These are phyloP conservation scores for Beauveria sp. DNA, from an alignment of 2,329 filamentous ascomycete genomes.

Conservation along the genomic window DNA sequence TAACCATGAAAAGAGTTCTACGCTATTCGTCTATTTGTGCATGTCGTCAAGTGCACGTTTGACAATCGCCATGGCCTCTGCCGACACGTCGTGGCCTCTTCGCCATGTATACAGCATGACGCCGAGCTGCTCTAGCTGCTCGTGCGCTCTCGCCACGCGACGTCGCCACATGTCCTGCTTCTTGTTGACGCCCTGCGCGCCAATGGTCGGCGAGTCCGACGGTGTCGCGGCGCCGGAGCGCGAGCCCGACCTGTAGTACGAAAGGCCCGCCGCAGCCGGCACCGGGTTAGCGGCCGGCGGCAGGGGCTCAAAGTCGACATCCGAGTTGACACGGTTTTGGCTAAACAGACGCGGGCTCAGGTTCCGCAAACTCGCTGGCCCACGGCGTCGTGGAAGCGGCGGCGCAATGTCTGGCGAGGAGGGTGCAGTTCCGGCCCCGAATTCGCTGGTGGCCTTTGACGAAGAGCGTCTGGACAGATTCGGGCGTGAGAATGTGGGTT, in stretches of 20 bases:
- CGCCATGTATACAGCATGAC: conserved; percentile 68
- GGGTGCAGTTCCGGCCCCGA: conserved; percentile 6
- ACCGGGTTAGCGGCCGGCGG: conserved; percentile 22
- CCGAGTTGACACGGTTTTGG: conserved; percentile 30
- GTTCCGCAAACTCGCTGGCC: conserved; percentile 26
- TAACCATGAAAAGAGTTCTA: background rate
- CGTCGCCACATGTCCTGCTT: conserved; percentile 66
- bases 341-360: conserved; percentile 24
- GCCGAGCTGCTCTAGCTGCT: conserved; percentile 53
- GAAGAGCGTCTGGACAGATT: conserved; percentile 5
- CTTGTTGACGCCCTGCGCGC: conserved; percentile 45
- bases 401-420: conserved; percentile 26
- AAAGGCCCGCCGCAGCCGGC: conserved; percentile 16
- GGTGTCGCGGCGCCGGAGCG: conserved; percentile 25
- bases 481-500: background rate
- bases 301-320: conserved; percentile 34
- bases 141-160: conserved; percentile 57
- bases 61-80: conserved; percentile 58
- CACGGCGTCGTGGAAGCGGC: conserved; percentile 39
- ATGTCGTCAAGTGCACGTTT: conserved; percentile 43
- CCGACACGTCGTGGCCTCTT: conserved; percentile 60
- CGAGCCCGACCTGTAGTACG: conserved; percentile 20
- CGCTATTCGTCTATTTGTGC: conserved; percentile 18
- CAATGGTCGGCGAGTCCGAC: conserved; percentile 26
- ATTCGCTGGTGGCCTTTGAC: conserved; percentile 13